These are phyloP conservation scores for Suhomyces sp. DNA, from an alignment of 805 yeast species.

Conservation along the genomic window DNA sequence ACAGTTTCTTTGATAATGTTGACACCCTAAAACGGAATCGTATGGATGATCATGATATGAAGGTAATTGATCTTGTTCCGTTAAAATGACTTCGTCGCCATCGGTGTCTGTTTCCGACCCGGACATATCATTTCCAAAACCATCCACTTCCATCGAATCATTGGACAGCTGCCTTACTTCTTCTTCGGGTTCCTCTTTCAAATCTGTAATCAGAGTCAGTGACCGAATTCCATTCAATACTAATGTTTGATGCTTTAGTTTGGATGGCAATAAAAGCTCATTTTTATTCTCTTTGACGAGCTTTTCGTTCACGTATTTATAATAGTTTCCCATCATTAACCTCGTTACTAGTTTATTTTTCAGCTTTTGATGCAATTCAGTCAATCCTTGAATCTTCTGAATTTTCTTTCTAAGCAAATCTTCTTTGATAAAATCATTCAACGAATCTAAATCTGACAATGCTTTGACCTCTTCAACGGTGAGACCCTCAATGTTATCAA, in stretches of 20 bases:
- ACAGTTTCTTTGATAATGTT: constrained; percentile 80
- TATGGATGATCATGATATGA: constrained; percentile 48
- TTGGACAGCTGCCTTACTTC: constrained; percentile 2
- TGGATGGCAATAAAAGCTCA: constrained; percentile 8
- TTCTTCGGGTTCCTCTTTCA: constrained; percentile 8
- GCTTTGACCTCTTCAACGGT: constrained; percentile 33
- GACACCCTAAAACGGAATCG: constrained; percentile 64
- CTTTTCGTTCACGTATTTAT: constrained; percentile 44
- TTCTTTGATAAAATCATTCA: constrained; percentile 39
- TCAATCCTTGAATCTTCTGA: constrained; percentile 43
- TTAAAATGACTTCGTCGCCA: constrained; percentile 46
- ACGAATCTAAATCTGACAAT: constrained; percentile 35
- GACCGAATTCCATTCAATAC: constrained; percentile 15
- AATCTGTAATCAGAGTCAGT: constrained; percentile 5
- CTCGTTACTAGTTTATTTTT: constrained; percentile 56
- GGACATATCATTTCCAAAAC: background rate
- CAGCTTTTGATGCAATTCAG: constrained; percentile 38
- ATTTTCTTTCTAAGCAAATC: constrained; percentile 48
- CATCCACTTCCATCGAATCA: background rate
- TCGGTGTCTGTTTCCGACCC: constrained; percentile 8
- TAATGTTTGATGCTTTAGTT: constrained; percentile 17
- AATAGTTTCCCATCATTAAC: constrained; percentile 68
- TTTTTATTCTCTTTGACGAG: constrained; percentile 9
- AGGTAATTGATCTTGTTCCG: constrained; percentile 48
- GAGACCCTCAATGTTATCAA: constrained; percentile 37